phyloP scores from a whole-genome alignment of 768 basidiomycete genomes.

The Suillus subalutaceus region DNA sequence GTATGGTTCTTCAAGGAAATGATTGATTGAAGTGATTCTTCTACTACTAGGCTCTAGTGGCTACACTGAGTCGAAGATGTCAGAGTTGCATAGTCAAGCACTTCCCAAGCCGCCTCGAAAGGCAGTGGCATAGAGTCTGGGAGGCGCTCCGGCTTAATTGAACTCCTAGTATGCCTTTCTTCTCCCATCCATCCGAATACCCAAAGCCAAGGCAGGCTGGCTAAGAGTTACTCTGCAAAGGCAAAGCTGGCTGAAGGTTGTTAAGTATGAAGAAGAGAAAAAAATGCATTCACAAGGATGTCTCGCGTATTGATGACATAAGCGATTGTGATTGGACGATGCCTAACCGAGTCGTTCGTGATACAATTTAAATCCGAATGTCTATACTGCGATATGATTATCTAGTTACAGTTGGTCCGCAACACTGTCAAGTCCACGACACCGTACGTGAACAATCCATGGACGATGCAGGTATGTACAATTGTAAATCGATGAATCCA shows the following conservation, averaged over 20 bases:
- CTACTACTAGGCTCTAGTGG: neutral
- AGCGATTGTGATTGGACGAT: slow-evolving; percentile 1
- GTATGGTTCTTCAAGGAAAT: neutral
- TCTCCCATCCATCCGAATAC: slow-evolving; percentile 57
- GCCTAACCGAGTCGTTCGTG: neutral
- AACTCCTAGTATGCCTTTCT: slow-evolving; percentile 39
- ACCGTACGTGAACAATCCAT: neutral
- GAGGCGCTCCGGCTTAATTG: slow-evolving; percentile 84
- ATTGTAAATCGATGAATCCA: neutral
- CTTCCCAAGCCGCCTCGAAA: slow-evolving; percentile 46
- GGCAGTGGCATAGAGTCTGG: slow-evolving; percentile 42
- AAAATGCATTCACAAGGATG: neutral
- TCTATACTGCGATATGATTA: neutral
- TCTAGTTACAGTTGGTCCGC: neutral
- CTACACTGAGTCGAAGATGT: slow-evolving; percentile 38
- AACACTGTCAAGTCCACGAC: neutral
- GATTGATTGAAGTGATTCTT: neutral
- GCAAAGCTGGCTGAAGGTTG: slow-evolving; percentile 34
- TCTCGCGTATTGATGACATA: neutral
- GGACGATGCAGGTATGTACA: neutral
- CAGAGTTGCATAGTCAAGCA: slow-evolving; percentile 78
- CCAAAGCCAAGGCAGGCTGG: slow-evolving; percentile 46
- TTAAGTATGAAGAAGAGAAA: neutral
- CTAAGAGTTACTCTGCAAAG: slow-evolving; percentile 57
- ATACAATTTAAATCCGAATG: too few relatives aligned